Base-by-base conservation (phyloP, 148 eudicot genomes). In the Arctostaphylos glauca region DNA sequence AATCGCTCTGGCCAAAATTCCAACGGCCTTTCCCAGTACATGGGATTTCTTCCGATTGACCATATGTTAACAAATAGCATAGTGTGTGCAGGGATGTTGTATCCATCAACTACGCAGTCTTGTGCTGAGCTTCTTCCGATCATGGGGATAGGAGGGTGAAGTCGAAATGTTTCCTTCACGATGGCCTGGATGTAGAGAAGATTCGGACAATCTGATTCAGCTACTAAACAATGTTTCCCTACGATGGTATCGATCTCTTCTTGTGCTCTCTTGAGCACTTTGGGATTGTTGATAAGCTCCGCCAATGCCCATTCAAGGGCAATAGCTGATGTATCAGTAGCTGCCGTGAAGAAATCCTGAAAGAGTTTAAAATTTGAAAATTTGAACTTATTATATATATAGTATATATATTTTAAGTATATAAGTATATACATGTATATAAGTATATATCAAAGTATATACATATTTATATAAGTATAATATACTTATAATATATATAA, bases 1-100 rank as follows among this genome's bases (percentile, higher is more conserved):
- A 87, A 87, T 43, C 87, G 82, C 25, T 87, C 87, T 4, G 89
- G 87, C 50, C 14, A 56, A 41, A 85, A 87, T 18, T 80, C 81
- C 48, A 54, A 25, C 3, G 89, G 85, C 31, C 70, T 79, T 53
- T 87, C 85, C 89, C 89, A 87, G 43, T 80, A 19, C 43, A 25
- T 23, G 5, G 83, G 76, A 21, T 83, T 77, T 16, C 83, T 52
- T 48, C 84, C 87, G 46, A 88, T 80, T 44, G 84, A 82, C 87
- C 83, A 88, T 1, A 64, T 46, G 53, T 88, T 86, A 3, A 86
- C 87, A 41, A 86, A 64, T 41, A 88, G 21, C 25, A 82, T 70
- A 0, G 90, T 83, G 2, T 80, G 43, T 2, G 74, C 48, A 0
- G 90, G 89, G 10, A 88, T 84, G 38, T 80, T 55, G 59, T 80